Evolutionary conservation across 352 stramenopile species (phyloP), one percentile per base, ranked within the genome.

Genomic region (Phytophthora syringae): DNA sequence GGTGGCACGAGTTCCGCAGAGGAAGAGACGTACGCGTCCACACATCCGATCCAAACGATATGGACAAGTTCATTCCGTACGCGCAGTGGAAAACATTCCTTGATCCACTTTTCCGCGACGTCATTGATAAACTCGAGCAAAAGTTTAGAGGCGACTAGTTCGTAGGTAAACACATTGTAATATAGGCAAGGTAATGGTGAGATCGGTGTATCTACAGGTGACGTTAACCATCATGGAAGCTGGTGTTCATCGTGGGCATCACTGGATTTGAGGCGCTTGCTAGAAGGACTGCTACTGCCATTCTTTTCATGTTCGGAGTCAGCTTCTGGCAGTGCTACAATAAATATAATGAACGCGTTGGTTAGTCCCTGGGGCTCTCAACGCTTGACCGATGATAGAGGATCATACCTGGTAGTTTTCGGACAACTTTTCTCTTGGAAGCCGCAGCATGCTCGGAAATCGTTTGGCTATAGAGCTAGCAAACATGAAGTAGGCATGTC

Each of bases 31-130:
- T 77, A 6, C 43, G 28, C 1, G 45, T 64, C 15, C 64, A 71
- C 34, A 63, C 54, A 5, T 54, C 53, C 3, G 73, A 82, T 52
- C 42, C 73, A 12, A 87, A 84, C 65, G 62, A 71, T 27, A 77
- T 64, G 49, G 69, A 89, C 65, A 90, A 89, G 56, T 49, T 32
- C n/a, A 86, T 90, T 24, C 9, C 56, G 16, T 81, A 76, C 39
- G 42, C 56, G 7, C 60, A 82, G 56, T 90, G 82, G 80, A 64
- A 60, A 12, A 59, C 27, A 12, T 89, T 91, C 67, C 86, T 89
- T 49, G 63, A 81, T 22, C 60, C 71, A 16, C 59, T 88, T 1
- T 80, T 91, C 28, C 49, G 50, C 13, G 22, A 67, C 2, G 59
- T 61, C 11, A 7, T 73, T 13, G 30, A 64, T 5, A 27, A 39